A percentile compares a stretch with the other conserved stretches of the same genome.
Conservation (phyloP, 1,284 basidiomycete species). For the Pholiota adiposa region DNA sequence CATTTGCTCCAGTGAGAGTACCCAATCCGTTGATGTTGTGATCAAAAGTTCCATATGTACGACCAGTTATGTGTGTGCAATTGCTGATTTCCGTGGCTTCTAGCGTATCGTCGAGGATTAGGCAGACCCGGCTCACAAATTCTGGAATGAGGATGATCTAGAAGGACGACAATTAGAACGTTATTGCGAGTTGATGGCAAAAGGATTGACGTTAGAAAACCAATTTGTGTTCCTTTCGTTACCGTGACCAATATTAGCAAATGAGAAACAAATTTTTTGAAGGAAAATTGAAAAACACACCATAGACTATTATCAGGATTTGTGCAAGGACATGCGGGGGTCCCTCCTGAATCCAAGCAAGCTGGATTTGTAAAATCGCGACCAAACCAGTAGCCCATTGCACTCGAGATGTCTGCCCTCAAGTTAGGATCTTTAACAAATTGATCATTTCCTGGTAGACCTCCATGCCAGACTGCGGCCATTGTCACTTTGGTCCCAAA, state of each 20-base stretch:
- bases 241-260: too few species aligned
- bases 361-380: constrained; percentile 59
- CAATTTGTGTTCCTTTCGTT: constrained; percentile 54
- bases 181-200: constrained; percentile 3
- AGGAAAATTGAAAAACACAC: constrained; percentile 26
- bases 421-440: constrained; percentile 46
- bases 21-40: constrained; percentile 46
- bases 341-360: constrained; percentile 63
- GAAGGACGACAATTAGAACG: background rate
- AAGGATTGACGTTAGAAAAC: constrained; percentile 57
- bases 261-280: too few species aligned
- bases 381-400: constrained; percentile 71
- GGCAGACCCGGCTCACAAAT: constrained; percentile 57
- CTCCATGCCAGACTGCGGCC: constrained; percentile 64
- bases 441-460: constrained; percentile 42
- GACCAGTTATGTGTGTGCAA: constrained; percentile 54
- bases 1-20: constrained; percentile 64
- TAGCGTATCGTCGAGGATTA: constrained; percentile 57
- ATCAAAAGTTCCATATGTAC: constrained; percentile 56
- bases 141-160: constrained; percentile 65
- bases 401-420: constrained; percentile 47
- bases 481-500: constrained; percentile 46
- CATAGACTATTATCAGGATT: constrained; percentile 48
- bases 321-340: constrained; percentile 53
- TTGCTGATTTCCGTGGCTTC: constrained; percentile 44